Conservation (phyloP, 1,139 yeast genomes). For the Candida glucosophila region DNA sequence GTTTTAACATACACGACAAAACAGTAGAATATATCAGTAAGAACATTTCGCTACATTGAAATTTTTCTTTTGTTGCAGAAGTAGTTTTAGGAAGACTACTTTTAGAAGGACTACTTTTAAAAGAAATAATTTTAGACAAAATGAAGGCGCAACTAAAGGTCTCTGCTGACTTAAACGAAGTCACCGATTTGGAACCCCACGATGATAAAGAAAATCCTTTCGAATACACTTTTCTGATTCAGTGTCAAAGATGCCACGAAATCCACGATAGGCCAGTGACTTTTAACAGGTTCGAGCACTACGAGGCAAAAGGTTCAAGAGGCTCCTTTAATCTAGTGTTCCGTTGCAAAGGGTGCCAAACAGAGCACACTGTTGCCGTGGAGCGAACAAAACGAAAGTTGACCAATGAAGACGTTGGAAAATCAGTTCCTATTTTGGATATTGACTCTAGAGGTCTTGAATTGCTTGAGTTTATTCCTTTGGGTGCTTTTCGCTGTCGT, state of each 20-base stretch:
- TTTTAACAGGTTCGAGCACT: slow-evolving; percentile 60
- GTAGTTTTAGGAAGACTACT: no score
- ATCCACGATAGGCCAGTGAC: slow-evolving; percentile 65
- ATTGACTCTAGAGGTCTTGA: slow-evolving; percentile 87
- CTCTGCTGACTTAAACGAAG: slow-evolving; percentile 53
- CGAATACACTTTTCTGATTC: slow-evolving; percentile 65
- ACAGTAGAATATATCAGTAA: no score
- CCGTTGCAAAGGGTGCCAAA: slow-evolving; percentile 62
- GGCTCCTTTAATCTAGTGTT: slow-evolving; percentile 80
- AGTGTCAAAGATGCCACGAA: slow-evolving; percentile 77
- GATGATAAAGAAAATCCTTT: slow-evolving; percentile 58
- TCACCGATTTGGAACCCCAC: slow-evolving; percentile 52
- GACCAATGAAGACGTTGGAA: slow-evolving; percentile 20
- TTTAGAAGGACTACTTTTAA: no score
- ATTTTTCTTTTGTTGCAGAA: no score
- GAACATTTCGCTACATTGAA: no score
- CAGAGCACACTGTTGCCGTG: slow-evolving; percentile 31
- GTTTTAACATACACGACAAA: no score
- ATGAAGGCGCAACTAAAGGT: no score
- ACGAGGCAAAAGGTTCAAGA: slow-evolving; percentile 69
- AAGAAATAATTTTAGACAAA: no score
- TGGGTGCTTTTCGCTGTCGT: slow-evolving; percentile 56
- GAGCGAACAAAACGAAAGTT: slow-evolving; percentile 22
- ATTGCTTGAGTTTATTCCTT: slow-evolving; percentile 57
- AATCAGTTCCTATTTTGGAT: slow-evolving; percentile 42